phyloP scores from a whole-genome alignment of 2,329 filamentous ascomycete genomes.

The Arthrinium phaeospermum region DNA sequence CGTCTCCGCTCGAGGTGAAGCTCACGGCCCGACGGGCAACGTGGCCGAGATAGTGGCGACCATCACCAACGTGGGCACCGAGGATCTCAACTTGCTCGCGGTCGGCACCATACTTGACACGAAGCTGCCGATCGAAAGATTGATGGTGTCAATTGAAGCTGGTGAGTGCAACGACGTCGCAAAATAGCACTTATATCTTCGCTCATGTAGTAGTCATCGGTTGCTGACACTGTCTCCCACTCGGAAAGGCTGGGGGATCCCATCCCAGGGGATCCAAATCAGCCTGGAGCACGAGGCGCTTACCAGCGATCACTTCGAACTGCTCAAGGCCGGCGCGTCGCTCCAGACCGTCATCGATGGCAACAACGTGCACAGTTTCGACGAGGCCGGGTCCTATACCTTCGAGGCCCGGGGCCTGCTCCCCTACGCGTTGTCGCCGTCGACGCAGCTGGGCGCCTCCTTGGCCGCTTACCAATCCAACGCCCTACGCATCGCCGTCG shows the following conservation, averaged over 20 bases:
- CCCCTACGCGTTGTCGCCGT: constrained; percentile 26
- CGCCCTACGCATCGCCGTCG: constrained; percentile 25
- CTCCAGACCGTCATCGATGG: constrained; percentile 26
- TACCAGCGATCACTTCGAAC: constrained; percentile 26
- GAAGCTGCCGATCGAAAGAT: constrained; percentile 27
- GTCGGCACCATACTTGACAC: constrained; percentile 32
- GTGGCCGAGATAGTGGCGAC: constrained; percentile 30
- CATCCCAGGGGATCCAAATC: constrained; percentile 28
- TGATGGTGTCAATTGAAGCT: constrained; percentile 24
- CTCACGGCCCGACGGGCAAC: constrained; percentile 20
- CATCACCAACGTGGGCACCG: constrained; percentile 28
- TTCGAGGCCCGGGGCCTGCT: constrained; percentile 27
- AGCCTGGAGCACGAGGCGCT: constrained; percentile 30
- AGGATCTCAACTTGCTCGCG: constrained; percentile 31
- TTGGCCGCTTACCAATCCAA: constrained; percentile 29
- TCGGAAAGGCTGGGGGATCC: constrained; percentile 25
- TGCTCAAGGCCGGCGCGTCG: constrained; percentile 27
- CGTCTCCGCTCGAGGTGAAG: constrained; percentile 25
- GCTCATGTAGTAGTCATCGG: too few species aligned
- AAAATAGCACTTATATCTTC: background rate
- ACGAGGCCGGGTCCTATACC: constrained; percentile 28
- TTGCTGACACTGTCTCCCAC: constrained; percentile 19
- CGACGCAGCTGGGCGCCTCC: constrained; percentile 24
- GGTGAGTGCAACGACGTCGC: constrained; percentile 24
- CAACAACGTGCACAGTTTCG: constrained; percentile 27